Base-by-base conservation (phyloP, 805 yeast genomes). In the Lachancea thermotolerans region DNA sequence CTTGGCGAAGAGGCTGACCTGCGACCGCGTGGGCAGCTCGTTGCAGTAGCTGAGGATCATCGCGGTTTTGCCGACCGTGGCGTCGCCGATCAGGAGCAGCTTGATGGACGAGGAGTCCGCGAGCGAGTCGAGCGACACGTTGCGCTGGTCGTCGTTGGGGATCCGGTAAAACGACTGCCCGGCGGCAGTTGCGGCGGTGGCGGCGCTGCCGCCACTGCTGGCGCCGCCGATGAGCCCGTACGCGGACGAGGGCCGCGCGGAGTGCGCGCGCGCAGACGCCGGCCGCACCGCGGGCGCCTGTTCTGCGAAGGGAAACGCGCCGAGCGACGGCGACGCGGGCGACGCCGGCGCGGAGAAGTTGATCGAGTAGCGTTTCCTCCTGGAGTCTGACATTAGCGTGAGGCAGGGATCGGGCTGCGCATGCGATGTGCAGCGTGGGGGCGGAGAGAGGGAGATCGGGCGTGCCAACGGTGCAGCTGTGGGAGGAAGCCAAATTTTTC, bases 21-120 rank as follows among this genome's bases (percentile, higher is more conserved):
- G 49, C 39, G 42, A 41, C 35, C 51, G 50, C 3, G 65, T 62
- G 15, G 61, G 59, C 8, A 65, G 46, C 39, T 64, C 68, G 41
- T 69, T 66, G 49, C 73, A 70, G 46, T 71, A 73, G 16, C 69
- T 64, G 6, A 72, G 48, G 3, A 73, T 65, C 50, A 73, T 60
- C 1, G 77, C 75, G 8, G 75, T 68, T 48, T 73, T 73, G 1
- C 78, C 78, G 2, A 73, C 76, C 10, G 73, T 71, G 1, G 75
- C 70, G 38, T 72, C 72, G 2, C 78, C 77, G 27, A 73, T 60
- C 4, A 71, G 55, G 9, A 72, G 52, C 4, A 71, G 45, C 49
- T 72, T 72, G 40, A 67, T 60, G 39, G 51, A 60, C 18, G 63
- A 50, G 2, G 55, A 48, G 31, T 44, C 48, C 16, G 46, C 27